Base-by-base conservation (phyloP, 2,329 filamentous ascomycete genomes). In the Drechslera avenae region DNA sequence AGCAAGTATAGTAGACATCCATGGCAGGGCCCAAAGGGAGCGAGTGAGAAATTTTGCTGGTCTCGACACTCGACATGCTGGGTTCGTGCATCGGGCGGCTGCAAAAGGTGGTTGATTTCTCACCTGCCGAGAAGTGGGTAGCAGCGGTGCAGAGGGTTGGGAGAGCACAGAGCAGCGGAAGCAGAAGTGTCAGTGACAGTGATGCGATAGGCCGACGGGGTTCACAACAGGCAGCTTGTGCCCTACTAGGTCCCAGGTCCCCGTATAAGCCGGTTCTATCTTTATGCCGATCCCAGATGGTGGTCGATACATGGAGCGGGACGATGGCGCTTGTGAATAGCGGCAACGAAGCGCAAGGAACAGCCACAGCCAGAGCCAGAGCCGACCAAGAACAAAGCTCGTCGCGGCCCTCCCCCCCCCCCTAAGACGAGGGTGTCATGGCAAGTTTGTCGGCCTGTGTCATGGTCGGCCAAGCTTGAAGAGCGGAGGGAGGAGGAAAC, bases 231-330 rank as follows among this genome's bases (percentile, higher is more conserved):
- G 45, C 40, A 49, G 52, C 49, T 23, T 55, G 62, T 64, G 62
- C 60, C 60, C 60, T 60, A 57, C 56, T 58, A 56, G 61, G 56
- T 50, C 50, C 47, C 56, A 58, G 56, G 59, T 54, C 49, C 50
- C 45, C 49, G 50, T 39, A 40, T 60, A 49, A 60, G 57, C 60
- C 58, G 57, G 56, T 63, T 55, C 34, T 59, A 47, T 62, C 50
- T 69, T 69, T 65, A 63, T 62, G 66, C 59, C 66, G 63, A 66
- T 62, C 56, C 60, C 60, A 56, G 52, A 43, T 52, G 62, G 67
- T 61, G 62, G 63, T 60, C 48, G 56, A 56, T 54, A 54, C 44
- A 46, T 46, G 53, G 54, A 56, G 56, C 46, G 48, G 56, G 52
- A 56, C 52, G 54, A 52, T 46, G 53, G 47, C 39, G 34, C 45